These are phyloP conservation scores for Dactylonectria estremocensis DNA, from an alignment of 2,329 filamentous ascomycete species.

Conservation along the genomic window DNA sequence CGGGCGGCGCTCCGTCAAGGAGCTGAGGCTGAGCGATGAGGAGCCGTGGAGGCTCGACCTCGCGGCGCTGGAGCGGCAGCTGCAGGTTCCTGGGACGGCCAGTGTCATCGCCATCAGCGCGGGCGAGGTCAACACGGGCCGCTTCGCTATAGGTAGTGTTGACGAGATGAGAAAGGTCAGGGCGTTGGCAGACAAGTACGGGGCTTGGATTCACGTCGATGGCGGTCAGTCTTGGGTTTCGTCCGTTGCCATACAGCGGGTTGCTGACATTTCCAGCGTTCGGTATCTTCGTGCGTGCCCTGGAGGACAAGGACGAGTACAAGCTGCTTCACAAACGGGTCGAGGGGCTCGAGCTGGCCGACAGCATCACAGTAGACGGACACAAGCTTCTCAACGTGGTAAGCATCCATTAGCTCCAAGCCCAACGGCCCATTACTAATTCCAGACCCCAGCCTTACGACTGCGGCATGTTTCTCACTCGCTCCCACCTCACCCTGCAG, in stretches of 20 bases:
- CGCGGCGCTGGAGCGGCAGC: constrained; percentile 71
- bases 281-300: constrained; percentile 82
- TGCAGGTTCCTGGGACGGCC: constrained; percentile 68
- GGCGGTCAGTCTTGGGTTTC: constrained; percentile 66
- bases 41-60: constrained; percentile 82
- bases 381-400: constrained; percentile 95
- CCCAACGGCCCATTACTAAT: constrained; percentile 20
- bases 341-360: constrained; percentile 82
- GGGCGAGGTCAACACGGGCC: constrained; percentile 91
- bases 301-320: constrained; percentile 73
- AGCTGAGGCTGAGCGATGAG: constrained; percentile 65
- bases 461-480: constrained; percentile 89
- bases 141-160: constrained; percentile 75
- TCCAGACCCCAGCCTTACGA: constrained; percentile 79
- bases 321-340: constrained; percentile 63
- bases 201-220: constrained; percentile 91
- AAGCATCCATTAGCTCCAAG: constrained; percentile 50
- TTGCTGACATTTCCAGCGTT: constrained; percentile 71
- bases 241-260: no score
- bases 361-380: constrained; percentile 88
- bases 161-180: constrained; percentile 76
- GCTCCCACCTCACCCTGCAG: constrained; percentile 70
- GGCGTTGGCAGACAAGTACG: constrained; percentile 78
- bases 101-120: constrained; percentile 86
- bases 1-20: constrained; percentile 77